Conservation (phyloP, 2,329 filamentous ascomycete genomes). For the Fusarium sp. region DNA sequence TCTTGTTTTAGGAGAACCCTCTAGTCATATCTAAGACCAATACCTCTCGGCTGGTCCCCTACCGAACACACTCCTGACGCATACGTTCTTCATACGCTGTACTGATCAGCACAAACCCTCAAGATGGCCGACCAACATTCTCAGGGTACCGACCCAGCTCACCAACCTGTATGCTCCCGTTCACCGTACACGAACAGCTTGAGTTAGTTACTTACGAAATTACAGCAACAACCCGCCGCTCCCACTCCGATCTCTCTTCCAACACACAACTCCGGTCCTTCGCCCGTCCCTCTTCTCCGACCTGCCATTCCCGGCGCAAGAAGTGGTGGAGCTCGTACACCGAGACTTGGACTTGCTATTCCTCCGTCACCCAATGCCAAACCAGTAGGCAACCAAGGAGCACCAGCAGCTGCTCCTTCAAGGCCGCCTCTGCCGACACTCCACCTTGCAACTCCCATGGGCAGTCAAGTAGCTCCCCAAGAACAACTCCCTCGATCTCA, state of each 20-base stretch:
- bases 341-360: constrained; percentile 88
- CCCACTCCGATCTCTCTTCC: constrained; percentile 47
- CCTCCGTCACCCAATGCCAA: constrained; percentile 87
- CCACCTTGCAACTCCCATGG: constrained; percentile 89
- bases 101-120: constrained; percentile 22
- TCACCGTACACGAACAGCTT: background rate
- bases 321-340: constrained; percentile 71
- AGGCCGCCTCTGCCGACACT: constrained; percentile 77
- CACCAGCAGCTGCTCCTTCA: constrained; percentile 49
- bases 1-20: background rate
- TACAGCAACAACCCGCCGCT: constrained; percentile 37
- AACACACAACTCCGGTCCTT: constrained; percentile 56
- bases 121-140: constrained; percentile 43
- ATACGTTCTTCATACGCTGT: constrained; percentile 19
- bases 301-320: constrained; percentile 81
- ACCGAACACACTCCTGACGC: background rate
- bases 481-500: constrained; percentile 67
- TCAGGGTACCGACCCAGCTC: constrained; percentile 37
- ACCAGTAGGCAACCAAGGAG: constrained; percentile 69
- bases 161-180: constrained; percentile 38
- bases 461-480: constrained; percentile 78
- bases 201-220: constrained; percentile 29
- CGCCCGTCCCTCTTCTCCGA: constrained; percentile 82
- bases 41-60: background rate
- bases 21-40: background rate